Conservation (phyloP, 345 rosid genomes). For the Gossypium australe region DNA sequence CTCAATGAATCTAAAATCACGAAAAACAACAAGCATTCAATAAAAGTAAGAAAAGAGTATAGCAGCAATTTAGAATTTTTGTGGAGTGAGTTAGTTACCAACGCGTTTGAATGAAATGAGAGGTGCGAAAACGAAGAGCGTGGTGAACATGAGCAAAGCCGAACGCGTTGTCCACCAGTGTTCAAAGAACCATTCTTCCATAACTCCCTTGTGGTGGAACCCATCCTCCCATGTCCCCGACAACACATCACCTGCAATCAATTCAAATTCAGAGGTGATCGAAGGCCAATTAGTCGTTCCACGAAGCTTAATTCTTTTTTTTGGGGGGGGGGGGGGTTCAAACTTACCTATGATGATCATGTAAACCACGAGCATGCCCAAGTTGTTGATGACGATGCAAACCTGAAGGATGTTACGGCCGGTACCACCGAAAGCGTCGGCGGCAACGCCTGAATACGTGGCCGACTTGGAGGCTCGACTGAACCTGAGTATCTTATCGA, state of each 20-base stretch:
- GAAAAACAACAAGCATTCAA: background rate
- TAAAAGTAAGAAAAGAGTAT: background rate
- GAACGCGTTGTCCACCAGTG: constrained; percentile 55
- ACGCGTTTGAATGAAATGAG: constrained; percentile 58
- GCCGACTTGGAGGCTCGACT: constrained; percentile 48
- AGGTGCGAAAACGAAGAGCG: constrained; percentile 48
- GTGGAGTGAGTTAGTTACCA: constrained; percentile 25
- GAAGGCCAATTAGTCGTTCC: background rate
- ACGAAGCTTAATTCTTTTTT: background rate
- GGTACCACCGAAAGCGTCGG: constrained; percentile 45
- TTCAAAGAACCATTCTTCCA: constrained; percentile 55
- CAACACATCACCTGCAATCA: constrained; percentile 51
- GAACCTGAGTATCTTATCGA: constrained; percentile 44
- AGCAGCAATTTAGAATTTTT: background rate
- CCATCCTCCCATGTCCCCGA: constrained; percentile 46
- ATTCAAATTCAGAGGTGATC: constrained; percentile 4
- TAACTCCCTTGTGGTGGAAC: constrained; percentile 45
- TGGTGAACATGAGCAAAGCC: constrained; percentile 41
- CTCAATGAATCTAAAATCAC: constrained; percentile 51
- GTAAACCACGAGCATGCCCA: constrained; percentile 64
- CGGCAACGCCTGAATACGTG: constrained; percentile 47
- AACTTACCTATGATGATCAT: constrained; percentile 54
- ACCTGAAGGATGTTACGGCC: constrained; percentile 45
- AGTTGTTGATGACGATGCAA: constrained; percentile 54
- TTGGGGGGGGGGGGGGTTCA: too few species aligned